Evolutionary conservation across 345 rosid genomes (phyloP), one percentile per base, ranked within the genome.

Genomic region (rapeseed (Brassica napus)): DNA sequence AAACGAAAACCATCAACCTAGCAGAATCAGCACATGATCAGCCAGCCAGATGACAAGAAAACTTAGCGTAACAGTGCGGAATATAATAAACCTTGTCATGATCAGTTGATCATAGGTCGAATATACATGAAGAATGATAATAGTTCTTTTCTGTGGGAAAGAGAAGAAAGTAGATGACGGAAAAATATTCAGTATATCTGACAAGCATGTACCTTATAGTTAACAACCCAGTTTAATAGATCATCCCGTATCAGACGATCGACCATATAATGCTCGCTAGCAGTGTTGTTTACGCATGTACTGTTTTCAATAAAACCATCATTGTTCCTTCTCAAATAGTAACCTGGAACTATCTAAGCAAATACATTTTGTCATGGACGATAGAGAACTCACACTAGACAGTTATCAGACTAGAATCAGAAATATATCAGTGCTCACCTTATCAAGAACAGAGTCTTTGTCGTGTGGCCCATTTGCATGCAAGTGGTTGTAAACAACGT

Each of bases 1-100:
- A 94, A 92, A 49, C 95, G 93, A 79, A 94, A 92, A 59, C 98
- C 98, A 80, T 94, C 97, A 80, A 94, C 95, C 98, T 94, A 86
- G 49, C 21, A 87, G 79, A 8, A 78, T 57, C 71, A 69, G 47
- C 35, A 18, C 21, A 18, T 18, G 21, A 18, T 18, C 21, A 18
- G 21, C 21, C 21, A 18, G 21, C 21, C 21, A 18, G 21, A 18
- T 18, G 77, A 62, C 37, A 57, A 42, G 57, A 64, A 63, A 28
- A 8, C 9, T 16, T 65, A 62, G 58, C 12, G 30, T 65, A 15
- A 68, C 8, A 37, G n/a, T 28, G 77, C 60, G 37, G 58, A 8
- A 68, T 72, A 59, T 47, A 52, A 61, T 75, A 52, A 2, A 67
- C 49, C 35, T 35, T 63, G 67, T 39, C 76, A 61, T 72, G 47